Evolutionary conservation across 1,139 yeast genomes (phyloP), one percentile per base, ranked within the genome.

Genomic region (Debaryomyces psychrophilus): DNA sequence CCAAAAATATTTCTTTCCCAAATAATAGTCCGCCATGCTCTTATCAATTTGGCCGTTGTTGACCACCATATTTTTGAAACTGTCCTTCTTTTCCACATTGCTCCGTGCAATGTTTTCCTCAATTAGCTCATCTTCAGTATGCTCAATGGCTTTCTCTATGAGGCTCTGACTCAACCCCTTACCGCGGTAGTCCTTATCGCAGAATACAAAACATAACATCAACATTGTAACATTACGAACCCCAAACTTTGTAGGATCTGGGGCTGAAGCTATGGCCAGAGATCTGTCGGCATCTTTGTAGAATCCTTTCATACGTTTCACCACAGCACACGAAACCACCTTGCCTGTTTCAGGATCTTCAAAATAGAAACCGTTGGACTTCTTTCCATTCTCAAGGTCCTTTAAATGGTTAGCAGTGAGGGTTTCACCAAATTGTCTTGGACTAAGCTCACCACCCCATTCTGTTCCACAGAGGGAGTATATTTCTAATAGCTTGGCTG

Each of bases 1-100:
- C 79, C 77, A 72, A 45, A 71, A 61, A 50, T 69, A 72, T 48
- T 69, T 57, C 48, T 71, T 69, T 29, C 69, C 54, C 52, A 73
- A 61, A 46, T 69, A 68, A 45, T 72, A 67, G 47, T 61, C 59
- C 23, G 73, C 76, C 57, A 73, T 60, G 9, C 52, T 53, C 5
- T 38, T 31, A 50, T 73, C 77, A 6, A 71, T 47, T n/a, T 48
- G 37, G 0, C 74, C 73, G 33, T 59, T 55, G 12, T 60, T 51
- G 11, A 53, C 53, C 3, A 69, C 73, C 74, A 70, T 65, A 45
- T 56, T 59, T 44, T 58, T 60, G 54, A 72, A 71, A 41, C 61
- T 64, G 46, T 65, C 72, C 20, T 56, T 52, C 39, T 61, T 58
- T 22, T 48, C 35, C 2, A 44, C 50, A 31, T 65, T 64, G 28